These are phyloP conservation scores for Leishmania tropica DNA, from an alignment of 208 protist genomes.

Conservation along the genomic window DNA sequence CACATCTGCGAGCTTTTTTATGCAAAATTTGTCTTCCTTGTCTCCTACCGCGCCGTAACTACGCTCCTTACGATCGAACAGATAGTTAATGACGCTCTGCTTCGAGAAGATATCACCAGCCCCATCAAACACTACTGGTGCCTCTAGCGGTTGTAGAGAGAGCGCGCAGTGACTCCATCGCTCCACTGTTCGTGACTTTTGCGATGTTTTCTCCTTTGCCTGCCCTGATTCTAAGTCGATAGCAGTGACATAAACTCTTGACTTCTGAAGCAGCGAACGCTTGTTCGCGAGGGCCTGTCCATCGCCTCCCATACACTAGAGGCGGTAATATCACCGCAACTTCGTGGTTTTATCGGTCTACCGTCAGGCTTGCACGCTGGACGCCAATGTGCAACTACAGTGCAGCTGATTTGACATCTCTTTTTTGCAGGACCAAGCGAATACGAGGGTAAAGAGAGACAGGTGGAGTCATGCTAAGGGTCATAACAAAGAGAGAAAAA, in stretches of 20 bases:
- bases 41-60: neutral
- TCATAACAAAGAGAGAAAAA: neutral
- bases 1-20: slow-evolving; percentile 62
- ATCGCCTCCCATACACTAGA: slow-evolving; percentile 70
- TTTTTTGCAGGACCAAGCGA: neutral
- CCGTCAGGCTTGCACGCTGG: neutral
- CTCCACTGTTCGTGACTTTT: slow-evolving; percentile 23
- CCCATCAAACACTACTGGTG: slow-evolving; percentile 66
- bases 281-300: slow-evolving; percentile 85
- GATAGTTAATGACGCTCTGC: slow-evolving; percentile 59
- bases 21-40: neutral
- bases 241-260: slow-evolving; percentile 43
- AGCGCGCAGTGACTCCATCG: slow-evolving; percentile 70
- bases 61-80: slow-evolving; percentile 35
- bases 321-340: neutral
- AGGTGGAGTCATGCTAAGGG: neutral
- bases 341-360: neutral
- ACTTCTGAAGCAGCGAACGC: slow-evolving; percentile 56
- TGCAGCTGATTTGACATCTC: neutral
- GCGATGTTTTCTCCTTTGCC: slow-evolving; percentile 24
- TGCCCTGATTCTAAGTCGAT: slow-evolving; percentile 24
- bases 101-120: slow-evolving; percentile 70
- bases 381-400: neutral
- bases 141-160: slow-evolving; percentile 53
- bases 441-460: slow-evolving; percentile 5